Base-by-base conservation (phyloP, 176 grass and related monocot genomes). In the Paspalum notatum region DNA sequence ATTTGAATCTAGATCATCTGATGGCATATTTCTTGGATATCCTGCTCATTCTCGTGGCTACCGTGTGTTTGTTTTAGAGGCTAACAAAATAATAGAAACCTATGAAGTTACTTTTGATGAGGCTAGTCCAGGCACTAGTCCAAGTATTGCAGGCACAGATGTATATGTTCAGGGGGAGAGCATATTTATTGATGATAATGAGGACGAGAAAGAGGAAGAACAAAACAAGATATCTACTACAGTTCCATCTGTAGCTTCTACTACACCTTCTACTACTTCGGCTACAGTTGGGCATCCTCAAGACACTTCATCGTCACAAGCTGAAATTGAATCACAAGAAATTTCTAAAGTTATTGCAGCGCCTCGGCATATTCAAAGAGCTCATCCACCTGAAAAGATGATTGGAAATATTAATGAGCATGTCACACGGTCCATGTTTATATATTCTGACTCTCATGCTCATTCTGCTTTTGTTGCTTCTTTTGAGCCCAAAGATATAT, bases 401-500 rank as follows among this genome's bases (percentile, higher is more conserved):
- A 40, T 65, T 40, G 16, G 37, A 40, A 17, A 65, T 65, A 16
- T 65, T 41, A 8, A 40, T 41, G 37, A 45, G 12, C 9, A 18
- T 45, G 65, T 68, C 5, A 68, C 40, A 68, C 16, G 41, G 38
- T n/a, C 41, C 9, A 22, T 18, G 41, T 68, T 68, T 43, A 44
- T 21, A 3, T 40, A 68, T 68, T 5, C 18, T 43, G 10, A 68
- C 64, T 67, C 4, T 12, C 40, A 44, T 68, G 18, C 18, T 68
- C 65, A 68, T 68, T 68, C 10, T n/a, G 1, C 20, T 49, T 67
- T 49, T 49, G 22, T 70, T 48, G 44, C 67, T 26, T 70, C 67
- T 15, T 70, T 70, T 70, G 13, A 70, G 12, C 45, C 67, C 12
- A 68, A 68, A 68, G 20, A 68, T 68, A 20, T 68, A 68, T 22